phyloP scores from a whole-genome alignment of 306 rosid species.

The Prunus armeniaca region DNA sequence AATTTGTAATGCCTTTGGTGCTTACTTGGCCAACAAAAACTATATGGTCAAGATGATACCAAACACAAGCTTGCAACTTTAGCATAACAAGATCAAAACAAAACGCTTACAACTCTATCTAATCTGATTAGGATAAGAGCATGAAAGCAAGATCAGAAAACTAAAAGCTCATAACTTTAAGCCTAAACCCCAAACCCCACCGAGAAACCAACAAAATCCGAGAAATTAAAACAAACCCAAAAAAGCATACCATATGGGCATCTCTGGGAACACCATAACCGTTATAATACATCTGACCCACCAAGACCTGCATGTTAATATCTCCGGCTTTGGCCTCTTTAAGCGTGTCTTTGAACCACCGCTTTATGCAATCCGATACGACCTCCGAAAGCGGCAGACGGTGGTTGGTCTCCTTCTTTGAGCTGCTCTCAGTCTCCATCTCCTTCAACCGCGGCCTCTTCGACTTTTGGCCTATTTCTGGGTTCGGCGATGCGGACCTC shows the following conservation, averaged over 20 bases:
- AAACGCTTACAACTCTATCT: not conserved
- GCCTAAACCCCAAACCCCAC: slow-evolving; percentile 9
- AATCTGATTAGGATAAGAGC: not conserved
- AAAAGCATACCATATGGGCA: slow-evolving; percentile 61
- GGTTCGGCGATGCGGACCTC: slow-evolving; percentile 13
- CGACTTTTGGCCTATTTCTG: slow-evolving; percentile 14
- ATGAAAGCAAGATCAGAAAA: not conserved
- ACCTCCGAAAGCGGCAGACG: slow-evolving; percentile 74
- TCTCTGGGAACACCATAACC: slow-evolving; percentile 93
- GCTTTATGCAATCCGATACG: slow-evolving; percentile 81
- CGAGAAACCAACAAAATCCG: not conserved
- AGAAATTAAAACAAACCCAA: not conserved
- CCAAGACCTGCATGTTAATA: slow-evolving; percentile 87
- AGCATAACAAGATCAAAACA: slow-evolving; percentile 1
- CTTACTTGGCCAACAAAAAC: not conserved
- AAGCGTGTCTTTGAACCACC: slow-evolving; percentile 88
- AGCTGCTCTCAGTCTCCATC: slow-evolving; percentile 71
- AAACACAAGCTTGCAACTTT: not conserved
- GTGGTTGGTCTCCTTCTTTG: slow-evolving; percentile 24
- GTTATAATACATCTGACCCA: slow-evolving; percentile 85
- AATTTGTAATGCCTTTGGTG: not conserved
- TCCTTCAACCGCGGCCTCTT: slow-evolving; percentile 27
- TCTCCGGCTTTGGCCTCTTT: slow-evolving; percentile 89
- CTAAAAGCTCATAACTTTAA: slow-evolving; percentile 4
- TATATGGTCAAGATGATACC: not conserved